phyloP scores from a whole-genome alignment of 352 stramenopile genomes.

The Thraustotheca clavata region DNA sequence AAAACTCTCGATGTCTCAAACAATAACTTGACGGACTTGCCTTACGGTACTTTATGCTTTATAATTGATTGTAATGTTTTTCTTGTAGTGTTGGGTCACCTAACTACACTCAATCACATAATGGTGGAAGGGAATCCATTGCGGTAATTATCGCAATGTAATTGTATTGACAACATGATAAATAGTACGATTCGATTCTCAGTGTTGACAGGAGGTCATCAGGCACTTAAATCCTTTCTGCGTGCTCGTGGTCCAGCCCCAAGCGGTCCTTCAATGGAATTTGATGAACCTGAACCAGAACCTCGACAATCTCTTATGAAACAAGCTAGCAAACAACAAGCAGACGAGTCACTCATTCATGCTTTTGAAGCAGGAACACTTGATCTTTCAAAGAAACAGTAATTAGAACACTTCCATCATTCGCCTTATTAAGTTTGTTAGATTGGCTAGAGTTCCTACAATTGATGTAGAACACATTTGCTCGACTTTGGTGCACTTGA shows the following conservation, averaged over 20 bases:
- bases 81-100: constrained; percentile 37
- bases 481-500: constrained; percentile 52
- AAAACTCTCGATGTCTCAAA: constrained; percentile 21
- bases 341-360: constrained; percentile 4
- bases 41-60: neutral
- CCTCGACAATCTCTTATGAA: neutral
- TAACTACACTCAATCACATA: constrained; percentile 69
- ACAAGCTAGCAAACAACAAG: neutral
- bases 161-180: neutral
- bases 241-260: constrained; percentile 47
- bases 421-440: neutral
- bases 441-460: neutral
- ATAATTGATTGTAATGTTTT: neutral
- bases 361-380: constrained; percentile 5
- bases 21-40: constrained; percentile 20
- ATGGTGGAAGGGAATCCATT: constrained; percentile 69
- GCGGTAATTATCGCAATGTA: constrained; percentile 15
- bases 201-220: constrained; percentile 50
- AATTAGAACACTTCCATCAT: neutral
- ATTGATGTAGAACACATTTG: constrained; percentile 23
- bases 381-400: constrained; percentile 14
- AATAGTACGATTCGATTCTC: constrained; percentile 45
- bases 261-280: constrained; percentile 34
- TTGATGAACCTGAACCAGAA: constrained; percentile 38
- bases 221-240: constrained; percentile 72